phyloP scores from a whole-genome alignment of 1,284 basidiomycete species.

The Fomitiporia mediterranea region DNA sequence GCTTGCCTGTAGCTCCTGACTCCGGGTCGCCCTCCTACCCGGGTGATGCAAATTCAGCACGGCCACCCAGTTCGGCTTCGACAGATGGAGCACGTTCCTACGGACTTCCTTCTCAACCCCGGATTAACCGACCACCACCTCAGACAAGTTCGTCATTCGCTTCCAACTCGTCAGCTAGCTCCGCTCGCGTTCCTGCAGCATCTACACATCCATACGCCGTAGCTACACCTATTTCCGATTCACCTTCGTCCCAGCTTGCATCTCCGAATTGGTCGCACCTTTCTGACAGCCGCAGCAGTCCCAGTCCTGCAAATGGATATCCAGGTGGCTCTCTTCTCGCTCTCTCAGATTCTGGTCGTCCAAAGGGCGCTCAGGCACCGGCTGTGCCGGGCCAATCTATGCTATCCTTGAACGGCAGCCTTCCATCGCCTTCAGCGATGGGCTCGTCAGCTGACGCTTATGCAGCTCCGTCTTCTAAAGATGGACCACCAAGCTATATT shows the following conservation, averaged over 20 bases:
- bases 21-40: background rate
- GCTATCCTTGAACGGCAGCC: background rate
- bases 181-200: background rate
- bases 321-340: background rate
- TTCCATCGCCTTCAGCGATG: conserved; percentile 10
- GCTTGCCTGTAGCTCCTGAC: conserved; percentile 18
- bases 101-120: conserved; percentile 14
- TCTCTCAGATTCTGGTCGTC: conserved; percentile 17
- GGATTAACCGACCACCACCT: conserved; percentile 10
- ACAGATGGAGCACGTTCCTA: conserved; percentile 1
- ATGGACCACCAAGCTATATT: conserved; percentile 2
- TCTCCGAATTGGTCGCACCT: conserved; percentile 15
- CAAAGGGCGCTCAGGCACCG: conserved; percentile 20
- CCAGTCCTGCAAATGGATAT: conserved; percentile 12
- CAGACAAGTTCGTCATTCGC: conserved; percentile 8
- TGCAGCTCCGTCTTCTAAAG: conserved; percentile 3
- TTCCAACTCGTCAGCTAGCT: conserved; percentile 11
- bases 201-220: conserved; percentile 14
- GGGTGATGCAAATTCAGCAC: background rate
- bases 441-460: conserved; percentile 17
- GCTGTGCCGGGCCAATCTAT: conserved; percentile 18
- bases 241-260: conserved; percentile 13
- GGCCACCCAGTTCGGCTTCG: conserved; percentile 3
- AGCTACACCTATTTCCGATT: conserved; percentile 13
- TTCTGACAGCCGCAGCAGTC: background rate